Evolutionary conservation across 352 stramenopile species (phyloP), one percentile per base, ranked within the genome.

Genomic region (Globisporangium camurandrum): DNA sequence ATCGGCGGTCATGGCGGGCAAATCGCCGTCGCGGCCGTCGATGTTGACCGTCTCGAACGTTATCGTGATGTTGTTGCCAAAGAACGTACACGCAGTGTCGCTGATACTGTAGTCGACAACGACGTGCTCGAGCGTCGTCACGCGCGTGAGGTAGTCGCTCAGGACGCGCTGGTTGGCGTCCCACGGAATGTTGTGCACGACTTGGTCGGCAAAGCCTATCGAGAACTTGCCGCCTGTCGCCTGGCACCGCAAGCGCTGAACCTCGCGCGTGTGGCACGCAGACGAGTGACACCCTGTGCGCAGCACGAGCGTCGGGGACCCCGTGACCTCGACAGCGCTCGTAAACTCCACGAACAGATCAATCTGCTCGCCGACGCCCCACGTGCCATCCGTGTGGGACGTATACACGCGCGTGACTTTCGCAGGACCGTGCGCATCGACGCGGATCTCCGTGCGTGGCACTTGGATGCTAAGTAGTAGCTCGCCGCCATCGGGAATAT

Each of bases 41-140:
- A 84, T 69, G 53, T 91, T 91, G 49, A 88, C 69, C 4, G 73
- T 84, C 44, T 88, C 76, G 55, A 86, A 91, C 1, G 75, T 86
- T 20, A 91, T 49, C 0, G 72, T 86, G 51, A 88, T 87, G 52
- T 86, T 87, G 55, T 88, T 91, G 24, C 79, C 79, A 38, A 85
- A 80, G 46, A 75, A 91, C n/a, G 76, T 85, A 49, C 79, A 88
- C 33, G 76, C 74, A 0, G 59, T 50, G 54, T 72, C 79, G 14
- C 72, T 61, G 30, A 86, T 82, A 26, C 60, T 75, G 55, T 85
- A 91, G 19, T 68, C 56, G 28, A 92, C 61, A 1, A 57, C 52
- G 12, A 92, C 72, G 23, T 64, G 51, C 54, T 86, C 53, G 51
- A 92, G 74, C 31, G 68, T 56, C 38, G 75, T 86, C 66, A 92